A percentile compares a stretch with the other conserved stretches of the same genome.
phyloP scores from a whole-genome alignment of 2,329 filamentous ascomycete species.

The Mycocentrospora acerina region DNA sequence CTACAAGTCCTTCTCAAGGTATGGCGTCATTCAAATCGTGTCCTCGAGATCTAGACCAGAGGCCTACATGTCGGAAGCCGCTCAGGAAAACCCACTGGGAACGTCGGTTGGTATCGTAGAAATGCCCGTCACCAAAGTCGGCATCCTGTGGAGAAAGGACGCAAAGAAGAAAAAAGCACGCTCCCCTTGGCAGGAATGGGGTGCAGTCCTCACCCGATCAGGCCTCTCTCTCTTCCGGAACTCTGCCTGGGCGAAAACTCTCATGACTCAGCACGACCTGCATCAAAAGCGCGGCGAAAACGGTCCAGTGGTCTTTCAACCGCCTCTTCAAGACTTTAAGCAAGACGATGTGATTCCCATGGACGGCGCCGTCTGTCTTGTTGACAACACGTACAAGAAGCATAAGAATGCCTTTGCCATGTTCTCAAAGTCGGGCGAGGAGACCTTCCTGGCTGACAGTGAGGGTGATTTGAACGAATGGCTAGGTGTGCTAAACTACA shows the following conservation, averaged over 20 bases:
- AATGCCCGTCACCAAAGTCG: slow-evolving; percentile 96
- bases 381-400: slow-evolving; percentile 85
- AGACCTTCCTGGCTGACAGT: slow-evolving; percentile 85
- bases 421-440: slow-evolving; percentile 79
- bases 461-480: slow-evolving; percentile 95
- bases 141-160: slow-evolving; percentile 91
- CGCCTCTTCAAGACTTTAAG: slow-evolving; percentile 87
- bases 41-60: slow-evolving; percentile 91
- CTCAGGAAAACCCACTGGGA: slow-evolving; percentile 79
- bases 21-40: slow-evolving; percentile 90
- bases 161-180: slow-evolving; percentile 89
- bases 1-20: slow-evolving; percentile 86
- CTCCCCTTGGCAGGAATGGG: slow-evolving; percentile 99
- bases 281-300: slow-evolving; percentile 78
- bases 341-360: slow-evolving; percentile 92
- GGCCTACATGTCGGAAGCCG: slow-evolving; percentile 89
- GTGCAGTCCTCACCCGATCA: slow-evolving; percentile 91
- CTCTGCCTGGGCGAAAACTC: slow-evolving; percentile 83
- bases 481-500: slow-evolving; percentile 94
- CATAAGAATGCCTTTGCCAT: slow-evolving; percentile 96
- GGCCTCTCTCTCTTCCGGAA: slow-evolving; percentile 97
- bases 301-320: slow-evolving; percentile 83
- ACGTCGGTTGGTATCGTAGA: slow-evolving; percentile 86
- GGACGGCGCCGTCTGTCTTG: slow-evolving; percentile 83
- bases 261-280: slow-evolving; percentile 84